These are phyloP conservation scores for Rutidosis leptorrhynchoides DNA, from an alignment of 129 eudicot species.

Conservation along the genomic window DNA sequence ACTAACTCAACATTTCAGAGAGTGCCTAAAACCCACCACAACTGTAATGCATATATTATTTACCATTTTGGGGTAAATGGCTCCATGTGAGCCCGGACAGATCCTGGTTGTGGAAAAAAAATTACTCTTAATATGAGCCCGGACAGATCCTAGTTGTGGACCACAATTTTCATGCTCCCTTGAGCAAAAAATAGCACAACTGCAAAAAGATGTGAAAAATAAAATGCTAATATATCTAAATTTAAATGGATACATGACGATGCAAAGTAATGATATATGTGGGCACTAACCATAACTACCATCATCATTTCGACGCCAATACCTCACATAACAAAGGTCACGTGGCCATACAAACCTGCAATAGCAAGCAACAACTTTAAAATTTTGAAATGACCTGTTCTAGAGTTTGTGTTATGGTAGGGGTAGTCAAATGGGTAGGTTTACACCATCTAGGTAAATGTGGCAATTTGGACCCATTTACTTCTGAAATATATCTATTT, in stretches of 20 bases:
- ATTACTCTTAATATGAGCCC: no score
- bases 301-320: constrained; percentile 97
- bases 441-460: no score
- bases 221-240: not conserved
- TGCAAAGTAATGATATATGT: constrained; percentile 4
- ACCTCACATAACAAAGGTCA: constrained; percentile 92
- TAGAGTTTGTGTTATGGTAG: not conserved
- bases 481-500: no score
- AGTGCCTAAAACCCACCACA: no score
- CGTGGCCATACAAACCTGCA: constrained; percentile 91
- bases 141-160: constrained; percentile 89
- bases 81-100: no score
- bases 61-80: no score
- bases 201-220: constrained; percentile 30
- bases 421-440: no score
- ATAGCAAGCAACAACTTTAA: constrained; percentile 15
- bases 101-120: no score
- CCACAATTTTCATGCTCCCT: constrained; percentile 89
- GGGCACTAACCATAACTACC: constrained; percentile 78
- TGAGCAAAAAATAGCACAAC: constrained; percentile 87
- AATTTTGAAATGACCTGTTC: not conserved
- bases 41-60: no score
- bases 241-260: constrained; percentile 2
- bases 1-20: no score
- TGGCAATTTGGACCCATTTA: no score